Base-by-base conservation (phyloP, 2,329 filamentous ascomycete species). In the Monilinia fructigena region DNA sequence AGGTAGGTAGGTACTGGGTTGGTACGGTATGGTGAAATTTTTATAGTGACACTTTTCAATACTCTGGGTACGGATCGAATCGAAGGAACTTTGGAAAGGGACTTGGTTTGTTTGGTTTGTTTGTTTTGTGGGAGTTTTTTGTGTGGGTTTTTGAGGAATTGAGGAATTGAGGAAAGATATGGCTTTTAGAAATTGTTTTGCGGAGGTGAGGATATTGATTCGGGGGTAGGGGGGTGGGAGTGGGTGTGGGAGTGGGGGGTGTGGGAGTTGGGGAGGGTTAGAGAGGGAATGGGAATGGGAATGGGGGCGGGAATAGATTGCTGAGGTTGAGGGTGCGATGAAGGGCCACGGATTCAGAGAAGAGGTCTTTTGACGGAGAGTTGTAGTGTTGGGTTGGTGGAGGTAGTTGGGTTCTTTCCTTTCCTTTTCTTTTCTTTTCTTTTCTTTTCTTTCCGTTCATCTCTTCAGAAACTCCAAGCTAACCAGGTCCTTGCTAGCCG, bases 401-500 rank as follows among this genome's bases (percentile, higher is more conserved):
- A 76, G 67, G 78, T 79, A 70, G 68, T 67, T 73, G 60, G 6
- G 16, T 55, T 35, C 31, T 60, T 63, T 20, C 6, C 65, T 68
- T 56, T 63, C 47, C 66, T 67, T 52, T 61, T 31, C 55, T 61
- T 55, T 62, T 56, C 40, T 62, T 28, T 4, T 28, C 28, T 28
- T 4, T 4, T 28, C 28, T 28, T 4, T 4, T 4, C 28, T 4
- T 4, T 28, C 28, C 28, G 28, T 28, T 28, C 28, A 28, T 28
- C 28, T 28, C 28, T 28, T 28, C 28, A 3, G 28, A 4, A 12
- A 20, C n/a, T n/a, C 23, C 42, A 31, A 60, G 56, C 31, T 50
- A 26, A 60, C 42, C 14, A 50, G 2, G 6, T 26, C n/a, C n/a
- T 35, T 18, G 1, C 35, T 68, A 92, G 87, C 89, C 89, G 4